Evolutionary conservation across 805 yeast genomes (phyloP).

Genomic region (Candida boidinii): DNA sequence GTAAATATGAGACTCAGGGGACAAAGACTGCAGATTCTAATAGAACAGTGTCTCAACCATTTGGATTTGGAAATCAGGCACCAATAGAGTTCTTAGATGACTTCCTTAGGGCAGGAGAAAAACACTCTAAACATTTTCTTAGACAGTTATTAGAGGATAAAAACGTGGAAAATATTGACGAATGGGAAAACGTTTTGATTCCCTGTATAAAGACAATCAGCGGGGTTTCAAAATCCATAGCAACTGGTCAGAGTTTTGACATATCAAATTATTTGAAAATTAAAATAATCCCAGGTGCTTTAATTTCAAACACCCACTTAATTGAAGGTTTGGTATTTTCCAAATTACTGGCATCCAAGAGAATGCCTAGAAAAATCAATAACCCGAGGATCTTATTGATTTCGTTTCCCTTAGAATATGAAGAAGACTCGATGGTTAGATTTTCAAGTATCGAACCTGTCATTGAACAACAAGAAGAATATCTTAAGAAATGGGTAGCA

Average conservation of each 20-base stretch:
- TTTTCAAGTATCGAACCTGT: conserved; percentile 79
- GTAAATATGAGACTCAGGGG: conserved; percentile 7
- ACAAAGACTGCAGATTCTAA: conserved; percentile 4
- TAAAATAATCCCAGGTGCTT: conserved; percentile 76
- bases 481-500: conserved; percentile 69
- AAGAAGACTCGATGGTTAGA: conserved; percentile 31
- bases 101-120: conserved; percentile 25
- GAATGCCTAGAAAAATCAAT: conserved; percentile 58
- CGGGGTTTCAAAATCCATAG: conserved; percentile 48
- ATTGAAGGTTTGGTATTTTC: conserved; percentile 82
- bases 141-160: conserved; percentile 58
- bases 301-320: conserved; percentile 46
- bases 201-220: conserved; percentile 47
- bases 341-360: conserved; percentile 67
- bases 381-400: conserved; percentile 75
- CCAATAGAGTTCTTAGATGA: conserved; percentile 25
- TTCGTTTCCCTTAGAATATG: conserved; percentile 87
- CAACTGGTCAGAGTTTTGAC: conserved; percentile 68
- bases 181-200: conserved; percentile 54
- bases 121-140: conserved; percentile 43
- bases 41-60: conserved; percentile 7
- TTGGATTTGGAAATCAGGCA: conserved; percentile 18
- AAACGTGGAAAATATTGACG: conserved; percentile 34
- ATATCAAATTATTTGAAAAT: conserved; percentile 83
- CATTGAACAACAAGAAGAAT: conserved; percentile 81